Percentiles rank a stretch among this genome's conserved stretches.
Conservation (phyloP, 768 basidiomycete genomes). For the Lyophyllum shimeji region DNA sequence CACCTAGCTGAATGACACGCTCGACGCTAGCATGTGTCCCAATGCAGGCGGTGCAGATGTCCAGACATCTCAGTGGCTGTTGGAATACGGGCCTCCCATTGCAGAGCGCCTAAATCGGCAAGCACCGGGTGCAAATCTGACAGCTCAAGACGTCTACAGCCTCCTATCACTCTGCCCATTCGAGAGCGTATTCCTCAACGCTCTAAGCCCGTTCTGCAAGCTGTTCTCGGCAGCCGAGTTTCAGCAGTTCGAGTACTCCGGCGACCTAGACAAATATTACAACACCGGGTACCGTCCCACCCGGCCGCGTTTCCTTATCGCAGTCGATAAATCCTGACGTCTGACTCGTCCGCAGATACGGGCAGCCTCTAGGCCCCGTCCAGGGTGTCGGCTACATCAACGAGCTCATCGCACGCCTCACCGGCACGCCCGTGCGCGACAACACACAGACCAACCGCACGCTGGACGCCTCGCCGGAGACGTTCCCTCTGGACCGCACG, state of each 20-base stretch:
- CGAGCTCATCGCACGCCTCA: constrained; percentile 84
- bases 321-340: too few species aligned
- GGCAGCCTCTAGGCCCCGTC: constrained; percentile 66
- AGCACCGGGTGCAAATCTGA: constrained; percentile 64
- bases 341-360: constrained; percentile 44
- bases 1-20: constrained; percentile 59
- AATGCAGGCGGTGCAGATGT: constrained; percentile 44
- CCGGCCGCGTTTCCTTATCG: too few species aligned
- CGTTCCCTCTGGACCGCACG: constrained; percentile 69
- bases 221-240: constrained; percentile 71
- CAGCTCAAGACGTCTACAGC: constrained; percentile 48
- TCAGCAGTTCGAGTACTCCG: constrained; percentile 62
- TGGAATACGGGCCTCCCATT: constrained; percentile 54
- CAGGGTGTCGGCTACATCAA: constrained; percentile 89
- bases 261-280: constrained; percentile 80
- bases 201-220: constrained; percentile 64
- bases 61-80: constrained; percentile 54
- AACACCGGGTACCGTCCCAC: constrained; percentile 70
- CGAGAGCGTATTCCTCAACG: constrained; percentile 59
- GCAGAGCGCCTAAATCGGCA: constrained; percentile 56
- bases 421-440: constrained; percentile 59
- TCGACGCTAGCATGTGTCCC: constrained; percentile 67
- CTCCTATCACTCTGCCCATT: constrained; percentile 80
- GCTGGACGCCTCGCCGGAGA: constrained; percentile 56
- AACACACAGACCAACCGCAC: constrained; percentile 77